phyloP scores from a whole-genome alignment of 2,329 filamentous ascomycete genomes.

The Beauveria brongniartii region DNA sequence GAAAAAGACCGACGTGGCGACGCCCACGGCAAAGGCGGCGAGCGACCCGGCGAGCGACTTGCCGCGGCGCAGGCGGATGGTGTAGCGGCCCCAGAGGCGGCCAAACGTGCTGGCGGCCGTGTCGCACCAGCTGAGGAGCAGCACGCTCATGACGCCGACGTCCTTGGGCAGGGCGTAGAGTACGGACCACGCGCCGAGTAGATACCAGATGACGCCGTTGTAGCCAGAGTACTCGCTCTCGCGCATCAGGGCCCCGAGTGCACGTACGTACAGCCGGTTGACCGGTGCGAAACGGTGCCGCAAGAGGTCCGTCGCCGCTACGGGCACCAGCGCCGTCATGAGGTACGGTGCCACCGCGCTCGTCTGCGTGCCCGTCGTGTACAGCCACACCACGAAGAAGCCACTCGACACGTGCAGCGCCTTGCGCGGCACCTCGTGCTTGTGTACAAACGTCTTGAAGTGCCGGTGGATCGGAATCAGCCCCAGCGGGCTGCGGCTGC shows the following conservation, averaged over 20 bases:
- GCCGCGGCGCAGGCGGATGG: slow-evolving; percentile 71
- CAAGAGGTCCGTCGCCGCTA: slow-evolving; percentile 71
- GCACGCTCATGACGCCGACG: slow-evolving; percentile 76
- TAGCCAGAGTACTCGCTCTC: slow-evolving; percentile 91
- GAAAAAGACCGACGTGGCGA: slow-evolving; percentile 75
- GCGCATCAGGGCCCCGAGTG: slow-evolving; percentile 86
- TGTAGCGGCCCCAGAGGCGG: slow-evolving; percentile 81
- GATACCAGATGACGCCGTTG: slow-evolving; percentile 96
- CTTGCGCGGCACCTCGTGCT: slow-evolving; percentile 94
- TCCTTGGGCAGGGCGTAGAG: slow-evolving; percentile 89
- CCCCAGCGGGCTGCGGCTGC: slow-evolving; percentile 86
- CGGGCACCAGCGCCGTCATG: slow-evolving; percentile 72
- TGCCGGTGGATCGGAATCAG: slow-evolving; percentile 91
- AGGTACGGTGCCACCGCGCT: slow-evolving; percentile 75
- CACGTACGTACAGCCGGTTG: slow-evolving; percentile 79
- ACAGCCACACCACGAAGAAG: slow-evolving; percentile 84
- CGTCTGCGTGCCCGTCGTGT: slow-evolving; percentile 70
- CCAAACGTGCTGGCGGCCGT: slow-evolving; percentile 95
- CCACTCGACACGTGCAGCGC: slow-evolving; percentile 91
- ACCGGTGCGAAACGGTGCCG: slow-evolving; percentile 75
- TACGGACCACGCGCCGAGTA: slow-evolving; percentile 81
- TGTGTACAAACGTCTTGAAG: slow-evolving; percentile 88
- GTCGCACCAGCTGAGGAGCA: slow-evolving; percentile 95
- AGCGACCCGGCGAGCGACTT: slow-evolving; percentile 88
- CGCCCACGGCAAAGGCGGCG: slow-evolving; percentile 75